A percentile compares a stretch with the other conserved stretches of the same genome.
Evolutionary conservation across 495 filamentous ascomycete species (phyloP).

Genomic region (Amorphotheca resinae): DNA sequence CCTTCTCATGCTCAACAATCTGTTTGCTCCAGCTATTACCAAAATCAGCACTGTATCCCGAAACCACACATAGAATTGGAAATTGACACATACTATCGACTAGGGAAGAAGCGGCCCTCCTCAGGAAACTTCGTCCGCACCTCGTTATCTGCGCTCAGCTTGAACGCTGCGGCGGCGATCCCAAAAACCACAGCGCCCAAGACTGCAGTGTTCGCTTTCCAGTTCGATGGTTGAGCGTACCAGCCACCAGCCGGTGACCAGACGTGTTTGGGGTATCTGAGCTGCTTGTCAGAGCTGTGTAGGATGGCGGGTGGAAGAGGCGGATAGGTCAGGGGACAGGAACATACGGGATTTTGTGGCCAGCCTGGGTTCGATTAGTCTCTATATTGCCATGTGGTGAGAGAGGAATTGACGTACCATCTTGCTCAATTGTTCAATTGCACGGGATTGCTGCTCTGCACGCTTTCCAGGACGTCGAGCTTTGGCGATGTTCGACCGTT

Average conservation of each 20-base stretch:
- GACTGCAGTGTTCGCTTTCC: conserved; percentile 88
- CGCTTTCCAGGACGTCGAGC: conserved; percentile 8
- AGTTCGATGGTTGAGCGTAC: conserved; percentile 90
- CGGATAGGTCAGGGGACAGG: no score
- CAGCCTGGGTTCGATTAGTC: conserved; percentile 42
- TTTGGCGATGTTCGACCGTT: conserved; percentile 12
- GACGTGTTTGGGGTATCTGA: conserved; percentile 95
- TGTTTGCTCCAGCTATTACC: conserved; percentile 75
- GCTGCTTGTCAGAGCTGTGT: conserved; percentile 8
- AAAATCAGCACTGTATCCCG: conserved; percentile 9
- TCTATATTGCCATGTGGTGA: conserved; percentile 1
- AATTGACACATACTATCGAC: conserved; percentile 69
- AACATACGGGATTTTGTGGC: conserved; percentile 79
- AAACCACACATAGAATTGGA: no score
- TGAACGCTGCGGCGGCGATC: conserved; percentile 62
- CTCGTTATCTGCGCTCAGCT: conserved; percentile 73
- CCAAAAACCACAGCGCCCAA: conserved; percentile 60
- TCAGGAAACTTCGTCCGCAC: conserved; percentile 75
- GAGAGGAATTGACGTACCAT: conserved; percentile 23
- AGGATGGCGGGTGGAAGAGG: neutral
- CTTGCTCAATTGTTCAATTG: conserved; percentile 22
- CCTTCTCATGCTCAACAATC: conserved; percentile 76
- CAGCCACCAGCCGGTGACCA: conserved; percentile 98
- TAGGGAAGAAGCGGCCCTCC: conserved; percentile 78
- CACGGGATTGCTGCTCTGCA: conserved; percentile 12